phyloP scores from a whole-genome alignment of 345 rosid species.

The Hevea brasiliensis region DNA sequence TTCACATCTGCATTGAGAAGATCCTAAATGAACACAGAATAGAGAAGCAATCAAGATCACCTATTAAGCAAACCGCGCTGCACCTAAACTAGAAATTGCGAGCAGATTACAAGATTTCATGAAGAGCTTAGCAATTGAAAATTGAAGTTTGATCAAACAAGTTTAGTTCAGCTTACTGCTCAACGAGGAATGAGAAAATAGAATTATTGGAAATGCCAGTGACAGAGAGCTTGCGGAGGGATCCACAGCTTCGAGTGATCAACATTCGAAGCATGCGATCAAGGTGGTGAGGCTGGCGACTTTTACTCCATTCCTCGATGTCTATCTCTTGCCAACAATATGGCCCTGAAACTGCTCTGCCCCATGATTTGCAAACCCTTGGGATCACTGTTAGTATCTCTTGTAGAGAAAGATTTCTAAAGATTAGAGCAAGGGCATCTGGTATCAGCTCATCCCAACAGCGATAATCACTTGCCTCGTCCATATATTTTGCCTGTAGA shows the following conservation, averaged over 20 bases:
- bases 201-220: slow-evolving; percentile 50
- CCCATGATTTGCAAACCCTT: slow-evolving; percentile 87
- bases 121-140: neutral
- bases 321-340: slow-evolving; percentile 96
- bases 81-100: neutral
- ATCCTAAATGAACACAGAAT: neutral
- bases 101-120: neutral
- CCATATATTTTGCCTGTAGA: slow-evolving; percentile 18
- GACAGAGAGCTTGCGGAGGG: slow-evolving; percentile 64
- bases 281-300: slow-evolving; percentile 39
- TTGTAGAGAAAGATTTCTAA: slow-evolving; percentile 59
- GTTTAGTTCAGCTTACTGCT: slow-evolving; percentile 54
- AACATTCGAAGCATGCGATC: slow-evolving; percentile 81
- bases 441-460: slow-evolving; percentile 88
- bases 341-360: slow-evolving; percentile 73
- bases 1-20: neutral
- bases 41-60: neutral
- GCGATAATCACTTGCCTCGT: slow-evolving; percentile 45
- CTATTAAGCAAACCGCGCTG: neutral
- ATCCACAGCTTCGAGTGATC: slow-evolving; percentile 66
- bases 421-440: slow-evolving; percentile 80
- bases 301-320: slow-evolving; percentile 70
- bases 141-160: neutral
- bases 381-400: slow-evolving; percentile 78
- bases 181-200: slow-evolving; percentile 68